phyloP scores from a whole-genome alignment of 106 monocot species.

The Acorus gramineus region DNA sequence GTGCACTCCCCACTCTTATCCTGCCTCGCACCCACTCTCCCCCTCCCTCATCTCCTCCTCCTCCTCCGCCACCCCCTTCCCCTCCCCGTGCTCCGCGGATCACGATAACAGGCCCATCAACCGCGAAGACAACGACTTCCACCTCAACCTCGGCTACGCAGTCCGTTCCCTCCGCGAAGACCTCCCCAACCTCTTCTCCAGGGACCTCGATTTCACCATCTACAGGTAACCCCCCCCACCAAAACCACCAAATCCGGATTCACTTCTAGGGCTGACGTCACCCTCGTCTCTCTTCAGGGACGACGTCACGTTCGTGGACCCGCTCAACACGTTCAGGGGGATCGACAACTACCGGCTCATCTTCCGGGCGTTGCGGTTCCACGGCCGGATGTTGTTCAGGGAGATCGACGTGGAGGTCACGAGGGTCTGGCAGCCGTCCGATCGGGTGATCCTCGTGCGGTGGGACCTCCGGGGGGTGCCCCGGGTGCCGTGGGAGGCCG shows the following conservation, averaged over 20 bases:
- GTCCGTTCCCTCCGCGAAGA: slow-evolving; percentile 88
- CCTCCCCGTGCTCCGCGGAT: not conserved
- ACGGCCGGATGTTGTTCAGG: slow-evolving; percentile 64
- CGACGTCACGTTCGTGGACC: slow-evolving; percentile 74
- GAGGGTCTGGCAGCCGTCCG: slow-evolving; percentile 81
- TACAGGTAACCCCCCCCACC: slow-evolving; percentile 40
- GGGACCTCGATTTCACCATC: slow-evolving; percentile 78
- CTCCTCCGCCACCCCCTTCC: slow-evolving; percentile 8
- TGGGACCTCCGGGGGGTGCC: slow-evolving; percentile 79
- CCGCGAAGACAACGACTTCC: slow-evolving; percentile 45
- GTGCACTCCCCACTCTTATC: not conserved
- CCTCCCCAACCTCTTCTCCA: slow-evolving; percentile 60
- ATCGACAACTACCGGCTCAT: slow-evolving; percentile 72
- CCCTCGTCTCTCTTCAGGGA: slow-evolving; percentile 29
- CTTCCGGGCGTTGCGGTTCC: slow-evolving; percentile 85
- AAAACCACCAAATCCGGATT: not conserved
- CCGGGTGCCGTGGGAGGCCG: slow-evolving; percentile 80
- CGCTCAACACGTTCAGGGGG: slow-evolving; percentile 72
- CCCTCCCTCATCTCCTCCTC: slow-evolving; percentile 8
- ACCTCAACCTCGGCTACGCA: slow-evolving; percentile 79
- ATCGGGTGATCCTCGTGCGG: slow-evolving; percentile 56
- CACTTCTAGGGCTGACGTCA: not conserved
- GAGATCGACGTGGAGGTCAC: slow-evolving; percentile 55
- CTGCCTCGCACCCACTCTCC: not conserved
- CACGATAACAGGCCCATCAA: not conserved